Evolutionary conservation across 2,329 filamentous ascomycete species (phyloP), one percentile per base, ranked within the genome.

Genomic region (Venturia carpophila): DNA sequence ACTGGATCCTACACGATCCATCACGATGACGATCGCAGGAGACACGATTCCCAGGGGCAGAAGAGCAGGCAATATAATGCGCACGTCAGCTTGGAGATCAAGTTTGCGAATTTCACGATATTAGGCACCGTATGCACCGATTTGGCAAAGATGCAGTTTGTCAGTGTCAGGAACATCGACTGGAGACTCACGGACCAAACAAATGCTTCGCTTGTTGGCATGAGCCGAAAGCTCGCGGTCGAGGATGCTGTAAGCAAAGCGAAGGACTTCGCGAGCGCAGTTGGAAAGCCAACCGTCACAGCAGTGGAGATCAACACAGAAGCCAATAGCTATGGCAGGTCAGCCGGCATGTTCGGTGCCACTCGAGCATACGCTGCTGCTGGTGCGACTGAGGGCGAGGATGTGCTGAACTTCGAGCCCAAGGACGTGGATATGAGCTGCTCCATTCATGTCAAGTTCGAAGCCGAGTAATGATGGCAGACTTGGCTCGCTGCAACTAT

Each of bases 191-290:
- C 60, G 39, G 60, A 62, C 39, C 34, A 42, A 13, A 62, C 60
- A 17, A 62, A 62, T 27, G 43, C 60, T 19, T 47, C 39, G 15
- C 60, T 62, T 9, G 60, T 47, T 34, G 43, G 39, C 24, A 42
- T 43, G 60, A 62, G 60, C 43, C 60, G 60, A 21, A 62, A 42
- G 34, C 60, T 62, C 6, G 60, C 60, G 15, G 60, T 62, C 24
- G 39, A 62, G 6, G 60, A 43, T 62, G 60, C 60, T 27, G 15
- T 62, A 5, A 19, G 37, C 21, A 42, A 62, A 17, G 60, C 60
- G 39, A 34, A 47, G 6, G 34, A 62, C n/a, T 62, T 37, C 5
- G 60, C 37, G 34, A 24, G 27, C 5, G 60, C 60, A 11, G 60
- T 62, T 9, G 60, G 60, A 5, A 62, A 62, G n/a, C 2, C 21